phyloP scores from a whole-genome alignment of 192 early-diverging fungal species.

The Coemansia sp. region DNA sequence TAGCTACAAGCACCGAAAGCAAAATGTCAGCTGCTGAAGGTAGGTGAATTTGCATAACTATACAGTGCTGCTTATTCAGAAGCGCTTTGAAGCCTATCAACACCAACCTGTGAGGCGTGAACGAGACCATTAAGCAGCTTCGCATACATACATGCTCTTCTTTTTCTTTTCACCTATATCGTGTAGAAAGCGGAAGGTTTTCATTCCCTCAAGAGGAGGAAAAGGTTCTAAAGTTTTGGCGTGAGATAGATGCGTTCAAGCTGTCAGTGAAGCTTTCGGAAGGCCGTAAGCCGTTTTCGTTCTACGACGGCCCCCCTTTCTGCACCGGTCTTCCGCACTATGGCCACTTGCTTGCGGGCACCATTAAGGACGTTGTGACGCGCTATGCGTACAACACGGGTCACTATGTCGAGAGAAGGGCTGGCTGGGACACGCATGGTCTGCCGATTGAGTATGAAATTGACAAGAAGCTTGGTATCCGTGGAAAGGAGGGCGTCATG shows the following conservation, averaged over 20 bases:
- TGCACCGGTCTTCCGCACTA: slow-evolving; percentile 98
- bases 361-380: slow-evolving; percentile 99
- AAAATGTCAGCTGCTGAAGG: slow-evolving; percentile 20
- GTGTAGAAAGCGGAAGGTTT: slow-evolving; percentile 47
- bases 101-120: not conserved
- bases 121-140: not conserved
- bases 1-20: not conserved
- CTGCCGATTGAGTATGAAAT: slow-evolving; percentile 96
- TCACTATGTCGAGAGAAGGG: slow-evolving; percentile 95
- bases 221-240: slow-evolving; percentile 92
- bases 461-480: slow-evolving; percentile 81
- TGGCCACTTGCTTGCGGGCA: slow-evolving; percentile 97
- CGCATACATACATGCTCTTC: not conserved
- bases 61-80: not conserved
- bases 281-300: slow-evolving; percentile 82
- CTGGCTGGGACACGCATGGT: slow-evolving; percentile 86
- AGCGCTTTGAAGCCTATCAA: too few relatives aligned
- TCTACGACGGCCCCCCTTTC: slow-evolving; percentile 99
- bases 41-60: not conserved
- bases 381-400: slow-evolving; percentile 94
- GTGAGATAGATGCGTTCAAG: slow-evolving; percentile 95
- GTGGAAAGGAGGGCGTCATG: slow-evolving; percentile 82
- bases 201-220: slow-evolving; percentile 96
- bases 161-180: not conserved
- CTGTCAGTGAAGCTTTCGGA: slow-evolving; percentile 88